phyloP scores from a whole-genome alignment of 1,139 yeast species.

The Hemisphaericaspora xylanilytica region DNA sequence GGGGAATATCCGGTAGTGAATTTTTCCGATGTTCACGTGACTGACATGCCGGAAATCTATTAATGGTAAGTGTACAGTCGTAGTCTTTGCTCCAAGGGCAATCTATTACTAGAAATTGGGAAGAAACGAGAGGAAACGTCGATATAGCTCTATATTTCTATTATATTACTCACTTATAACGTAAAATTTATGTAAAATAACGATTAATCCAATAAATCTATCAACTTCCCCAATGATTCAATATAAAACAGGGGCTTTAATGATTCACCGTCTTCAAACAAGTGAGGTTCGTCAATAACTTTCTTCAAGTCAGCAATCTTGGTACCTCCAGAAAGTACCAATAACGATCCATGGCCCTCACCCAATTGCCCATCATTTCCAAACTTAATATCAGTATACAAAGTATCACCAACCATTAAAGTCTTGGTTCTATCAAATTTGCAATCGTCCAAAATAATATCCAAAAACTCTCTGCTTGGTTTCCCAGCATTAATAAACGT shows the following conservation, averaged over 20 bases:
- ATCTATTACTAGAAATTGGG: too few relatives aligned
- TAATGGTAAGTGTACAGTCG: too few relatives aligned
- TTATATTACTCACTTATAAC: background rate
- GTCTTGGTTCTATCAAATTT: constrained; percentile 28
- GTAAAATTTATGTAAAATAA: background rate
- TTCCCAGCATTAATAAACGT: constrained; percentile 39
- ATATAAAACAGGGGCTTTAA: constrained; percentile 30
- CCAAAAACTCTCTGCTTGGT: constrained; percentile 34
- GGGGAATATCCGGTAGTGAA: too few relatives aligned
- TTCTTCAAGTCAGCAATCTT: constrained; percentile 23
- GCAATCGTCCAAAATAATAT: constrained; percentile 27
- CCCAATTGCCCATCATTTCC: constrained; percentile 42
- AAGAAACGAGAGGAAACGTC: too few relatives aligned
- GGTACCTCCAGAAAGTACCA: constrained; percentile 42
- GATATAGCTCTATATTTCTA: background rate
- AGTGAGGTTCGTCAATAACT: constrained; percentile 13
- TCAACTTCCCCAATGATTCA: constrained; percentile 31
- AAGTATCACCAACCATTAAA: constrained; percentile 44
- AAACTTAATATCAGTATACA: constrained; percentile 44
- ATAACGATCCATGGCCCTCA: constrained; percentile 27
- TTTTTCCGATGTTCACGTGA: too few relatives aligned
- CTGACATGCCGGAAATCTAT: too few relatives aligned
- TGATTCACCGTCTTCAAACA: constrained; percentile 18
- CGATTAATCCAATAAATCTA: constrained; percentile 15
- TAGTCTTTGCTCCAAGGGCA: too few relatives aligned